Conservation (phyloP, 202 grass and related monocot species). For the Zizania palustris region DNA sequence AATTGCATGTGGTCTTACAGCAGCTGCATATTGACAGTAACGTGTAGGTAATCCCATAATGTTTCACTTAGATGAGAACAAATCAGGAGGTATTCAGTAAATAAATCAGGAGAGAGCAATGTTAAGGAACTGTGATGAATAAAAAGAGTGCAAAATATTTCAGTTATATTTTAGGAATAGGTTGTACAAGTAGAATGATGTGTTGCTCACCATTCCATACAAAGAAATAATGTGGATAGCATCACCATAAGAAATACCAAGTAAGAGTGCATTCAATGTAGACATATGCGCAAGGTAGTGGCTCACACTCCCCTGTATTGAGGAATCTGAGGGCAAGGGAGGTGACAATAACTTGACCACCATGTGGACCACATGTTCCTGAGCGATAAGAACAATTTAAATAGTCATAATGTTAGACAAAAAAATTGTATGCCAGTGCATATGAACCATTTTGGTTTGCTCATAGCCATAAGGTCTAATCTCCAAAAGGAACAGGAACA, state of each 20-base stretch:
- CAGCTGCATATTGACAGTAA: background rate
- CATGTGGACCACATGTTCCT: constrained; percentile 89
- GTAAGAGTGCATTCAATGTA: constrained; percentile 76
- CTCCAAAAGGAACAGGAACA: background rate
- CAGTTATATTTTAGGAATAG: constrained; percentile 28
- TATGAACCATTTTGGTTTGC: background rate
- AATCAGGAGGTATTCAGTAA: background rate
- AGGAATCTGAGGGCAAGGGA: constrained; percentile 70
- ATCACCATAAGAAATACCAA: constrained; percentile 74
- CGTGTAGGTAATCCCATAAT: background rate
- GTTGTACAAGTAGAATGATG: constrained; percentile 6
- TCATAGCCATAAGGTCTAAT: background rate
- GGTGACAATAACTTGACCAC: constrained; percentile 73
- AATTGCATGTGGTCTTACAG: background rate
- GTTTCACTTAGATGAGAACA: background rate
- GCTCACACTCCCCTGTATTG: constrained; percentile 57
- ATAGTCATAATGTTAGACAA: background rate
- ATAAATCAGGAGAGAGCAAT: background rate
- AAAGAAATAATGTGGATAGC: constrained; percentile 89
- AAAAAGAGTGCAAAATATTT: background rate
- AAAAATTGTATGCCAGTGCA: background rate
- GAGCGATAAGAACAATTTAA: constrained; percentile 23
- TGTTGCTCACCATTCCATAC: constrained; percentile 81
- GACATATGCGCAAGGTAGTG: constrained; percentile 83
- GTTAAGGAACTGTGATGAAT: background rate